These are phyloP conservation scores for Ailanthus altissimus DNA, from an alignment of 345 rosid genomes.

Conservation along the genomic window DNA sequence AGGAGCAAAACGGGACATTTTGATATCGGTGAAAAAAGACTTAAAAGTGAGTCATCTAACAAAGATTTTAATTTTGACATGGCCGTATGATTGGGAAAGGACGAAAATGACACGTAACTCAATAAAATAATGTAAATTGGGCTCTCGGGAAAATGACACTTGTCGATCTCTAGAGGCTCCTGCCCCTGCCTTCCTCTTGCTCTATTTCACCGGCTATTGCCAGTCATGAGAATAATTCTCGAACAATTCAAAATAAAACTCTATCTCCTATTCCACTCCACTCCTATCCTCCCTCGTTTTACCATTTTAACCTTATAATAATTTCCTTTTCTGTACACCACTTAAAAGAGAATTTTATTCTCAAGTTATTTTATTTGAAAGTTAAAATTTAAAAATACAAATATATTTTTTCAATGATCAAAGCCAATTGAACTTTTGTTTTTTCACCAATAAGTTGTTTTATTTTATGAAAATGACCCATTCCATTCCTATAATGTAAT, in stretches of 20 bases:
- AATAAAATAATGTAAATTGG: background rate
- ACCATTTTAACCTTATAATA: background rate
- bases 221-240: background rate
- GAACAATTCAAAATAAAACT: background rate
- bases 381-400: too few relatives aligned
- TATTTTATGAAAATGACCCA: too few relatives aligned
- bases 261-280: background rate
- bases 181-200: background rate
- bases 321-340: background rate
- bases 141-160: background rate
- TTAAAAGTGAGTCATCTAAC: too few relatives aligned
- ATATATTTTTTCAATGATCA: too few relatives aligned
- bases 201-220: background rate
- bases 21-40: background rate
- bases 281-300: background rate
- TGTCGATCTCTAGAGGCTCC: background rate
- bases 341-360: background rate
- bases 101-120: background rate
- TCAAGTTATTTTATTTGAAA: too few relatives aligned
- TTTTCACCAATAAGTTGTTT: too few relatives aligned
- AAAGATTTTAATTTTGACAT: background rate
- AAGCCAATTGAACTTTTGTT: too few relatives aligned
- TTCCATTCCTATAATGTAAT: too few relatives aligned
- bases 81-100: background rate
- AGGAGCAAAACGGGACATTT: background rate